A percentile compares a stretch with the other conserved stretches of the same genome.
These are phyloP conservation scores for Olyra latifolia DNA, from an alignment of 176 grass and related monocot species.

Conservation along the genomic window DNA sequence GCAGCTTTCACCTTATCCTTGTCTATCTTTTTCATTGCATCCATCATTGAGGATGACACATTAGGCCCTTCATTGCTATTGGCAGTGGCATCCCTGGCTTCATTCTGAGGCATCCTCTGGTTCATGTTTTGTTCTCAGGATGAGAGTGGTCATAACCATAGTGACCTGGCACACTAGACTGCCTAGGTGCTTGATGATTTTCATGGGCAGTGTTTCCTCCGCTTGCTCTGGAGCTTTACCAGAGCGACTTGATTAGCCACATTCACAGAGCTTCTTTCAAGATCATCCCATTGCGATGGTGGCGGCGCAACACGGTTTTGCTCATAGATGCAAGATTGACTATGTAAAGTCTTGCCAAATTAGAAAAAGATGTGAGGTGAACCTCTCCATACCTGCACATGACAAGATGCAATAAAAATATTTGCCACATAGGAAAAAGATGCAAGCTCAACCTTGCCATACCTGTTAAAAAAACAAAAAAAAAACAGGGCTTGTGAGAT, in stretches of 20 bases:
- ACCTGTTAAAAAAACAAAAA: too few relatives aligned
- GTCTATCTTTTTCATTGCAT: constrained; percentile 68
- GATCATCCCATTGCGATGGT: constrained; percentile 59
- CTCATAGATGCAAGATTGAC: too few relatives aligned
- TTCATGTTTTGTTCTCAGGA: constrained; percentile 46
- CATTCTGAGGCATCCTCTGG: constrained; percentile 34
- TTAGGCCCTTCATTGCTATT: constrained; percentile 35
- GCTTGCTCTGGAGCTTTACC: constrained; percentile 34
- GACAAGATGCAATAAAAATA: too few relatives aligned
- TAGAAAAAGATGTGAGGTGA: too few relatives aligned
- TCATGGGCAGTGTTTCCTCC: constrained; percentile 44
- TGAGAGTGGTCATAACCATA: constrained; percentile 29
- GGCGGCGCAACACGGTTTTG: constrained; percentile 53
- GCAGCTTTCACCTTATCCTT: constrained; percentile 77
- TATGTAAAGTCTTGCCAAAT: too few relatives aligned
- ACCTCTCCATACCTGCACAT: too few relatives aligned
- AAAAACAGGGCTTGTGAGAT: too few relatives aligned
- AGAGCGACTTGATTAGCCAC: constrained; percentile 39
- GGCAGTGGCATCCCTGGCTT: constrained; percentile 26
- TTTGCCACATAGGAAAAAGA: too few relatives aligned
- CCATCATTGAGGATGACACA: constrained; percentile 41
- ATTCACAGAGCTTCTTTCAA: constrained; percentile 54
- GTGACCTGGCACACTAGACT: constrained; percentile 4
- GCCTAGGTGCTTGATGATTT: constrained; percentile 34
- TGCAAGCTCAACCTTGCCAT: too few relatives aligned